phyloP scores from a whole-genome alignment of 2,329 filamentous ascomycete species.

The Trichoderma sp. region DNA sequence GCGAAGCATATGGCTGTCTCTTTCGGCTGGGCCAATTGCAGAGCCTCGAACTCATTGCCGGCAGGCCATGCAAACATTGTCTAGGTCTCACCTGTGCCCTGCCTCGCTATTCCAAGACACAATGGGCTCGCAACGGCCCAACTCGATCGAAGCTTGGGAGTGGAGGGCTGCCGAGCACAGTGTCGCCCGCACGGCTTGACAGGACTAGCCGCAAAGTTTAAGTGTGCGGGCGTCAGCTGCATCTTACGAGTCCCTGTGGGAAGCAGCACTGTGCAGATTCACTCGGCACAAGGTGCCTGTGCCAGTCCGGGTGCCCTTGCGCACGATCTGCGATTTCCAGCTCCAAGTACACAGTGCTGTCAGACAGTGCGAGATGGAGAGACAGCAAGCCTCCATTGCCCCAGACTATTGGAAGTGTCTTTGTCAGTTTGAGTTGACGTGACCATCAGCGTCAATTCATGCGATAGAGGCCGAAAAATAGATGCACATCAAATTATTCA shows the following conservation, averaged over 20 bases:
- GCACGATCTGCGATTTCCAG: constrained; percentile 12
- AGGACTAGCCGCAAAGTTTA: neutral
- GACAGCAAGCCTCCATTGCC: neutral
- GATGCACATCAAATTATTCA: neutral
- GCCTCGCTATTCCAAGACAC: constrained; percentile 12
- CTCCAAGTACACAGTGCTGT: neutral
- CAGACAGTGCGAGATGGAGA: neutral
- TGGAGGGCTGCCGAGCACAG: neutral
- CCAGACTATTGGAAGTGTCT: neutral
- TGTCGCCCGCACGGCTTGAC: neutral
- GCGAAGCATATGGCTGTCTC: neutral
- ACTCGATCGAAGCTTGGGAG: neutral
- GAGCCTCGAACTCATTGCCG: neutral
- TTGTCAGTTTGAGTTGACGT: neutral
- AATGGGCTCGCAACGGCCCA: constrained; percentile 10
- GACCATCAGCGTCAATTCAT: neutral
- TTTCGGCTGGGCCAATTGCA: neutral
- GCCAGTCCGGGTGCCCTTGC: neutral
- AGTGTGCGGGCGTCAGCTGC: constrained; percentile 10
- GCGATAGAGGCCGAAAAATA: neutral
- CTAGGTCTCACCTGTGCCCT: constrained; percentile 8
- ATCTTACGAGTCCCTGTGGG: neutral
- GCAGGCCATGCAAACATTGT: neutral
- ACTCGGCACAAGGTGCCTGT: neutral
- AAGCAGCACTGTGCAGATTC: neutral